Conservation (phyloP, 257 asterid genomes). For the Gentiana straminea region DNA sequence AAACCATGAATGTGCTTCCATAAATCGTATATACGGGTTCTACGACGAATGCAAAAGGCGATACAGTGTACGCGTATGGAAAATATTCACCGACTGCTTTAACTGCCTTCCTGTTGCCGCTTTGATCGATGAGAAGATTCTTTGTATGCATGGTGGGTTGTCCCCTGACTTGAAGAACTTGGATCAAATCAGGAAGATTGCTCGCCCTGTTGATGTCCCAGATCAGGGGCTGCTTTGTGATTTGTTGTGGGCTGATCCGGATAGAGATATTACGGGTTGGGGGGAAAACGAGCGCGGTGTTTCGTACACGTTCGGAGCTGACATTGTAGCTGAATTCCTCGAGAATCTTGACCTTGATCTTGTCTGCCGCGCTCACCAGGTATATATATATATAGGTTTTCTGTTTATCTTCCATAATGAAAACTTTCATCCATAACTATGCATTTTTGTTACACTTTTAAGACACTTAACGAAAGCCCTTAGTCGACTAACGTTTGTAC, state of each 20-base stretch:
- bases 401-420: too few species aligned
- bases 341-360: slow-evolving; percentile 22
- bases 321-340: slow-evolving; percentile 14
- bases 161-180: slow-evolving; percentile 21
- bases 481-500: too few species aligned
- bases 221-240: slow-evolving; percentile 20
- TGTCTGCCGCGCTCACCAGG: slow-evolving; percentile 25
- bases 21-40: slow-evolving; percentile 25
- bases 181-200: slow-evolving; percentile 23
- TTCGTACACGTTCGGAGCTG: slow-evolving; percentile 20
- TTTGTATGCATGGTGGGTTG: slow-evolving; percentile 24
- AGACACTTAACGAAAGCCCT: too few species aligned
- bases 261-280: slow-evolving; percentile 16
- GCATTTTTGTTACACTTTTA: too few species aligned
- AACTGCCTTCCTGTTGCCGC: slow-evolving; percentile 23
- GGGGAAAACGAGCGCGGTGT: slow-evolving; percentile 25
- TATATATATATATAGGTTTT: not conserved
- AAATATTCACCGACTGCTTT: slow-evolving; percentile 21
- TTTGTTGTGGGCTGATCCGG: slow-evolving; percentile 25
- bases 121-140: slow-evolving; percentile 20
- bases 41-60: slow-evolving; percentile 26
- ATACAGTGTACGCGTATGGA: slow-evolving; percentile 24
- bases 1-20: slow-evolving; percentile 26
- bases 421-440: too few species aligned
- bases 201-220: slow-evolving; percentile 24